Evolutionary conservation across 345 rosid genomes (phyloP).

Genomic region (Theobroma cacao): DNA sequence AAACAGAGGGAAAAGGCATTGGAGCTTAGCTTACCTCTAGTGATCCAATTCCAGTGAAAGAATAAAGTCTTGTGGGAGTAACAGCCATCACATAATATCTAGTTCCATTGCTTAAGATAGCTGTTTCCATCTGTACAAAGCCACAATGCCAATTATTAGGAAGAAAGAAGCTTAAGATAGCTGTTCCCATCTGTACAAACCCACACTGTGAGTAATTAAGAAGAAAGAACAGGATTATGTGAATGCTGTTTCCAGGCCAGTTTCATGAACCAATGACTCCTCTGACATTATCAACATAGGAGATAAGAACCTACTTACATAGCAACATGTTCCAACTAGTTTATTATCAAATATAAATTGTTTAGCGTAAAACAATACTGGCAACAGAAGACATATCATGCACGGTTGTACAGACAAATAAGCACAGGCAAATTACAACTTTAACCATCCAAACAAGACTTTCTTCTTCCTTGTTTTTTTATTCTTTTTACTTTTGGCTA

Average conservation of each 20-base stretch:
- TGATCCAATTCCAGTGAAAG: conserved; percentile 91
- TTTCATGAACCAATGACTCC: not conserved
- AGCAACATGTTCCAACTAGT: not conserved
- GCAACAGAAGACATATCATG: not conserved
- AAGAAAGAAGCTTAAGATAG: conserved; percentile 37
- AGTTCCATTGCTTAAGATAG: conserved; percentile 63
- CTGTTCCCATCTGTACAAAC: conserved; percentile 79
- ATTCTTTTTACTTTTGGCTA: not conserved
- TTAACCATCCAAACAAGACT: conserved; percentile 6
- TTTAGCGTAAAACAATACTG: conserved; percentile 5
- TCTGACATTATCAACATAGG: not conserved
- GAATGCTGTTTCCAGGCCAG: not conserved
- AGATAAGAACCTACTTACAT: conserved; percentile 6
- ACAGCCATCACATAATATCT: conserved; percentile 99
- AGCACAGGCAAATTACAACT: not conserved
- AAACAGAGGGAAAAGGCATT: not conserved
- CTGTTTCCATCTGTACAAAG: conserved; percentile 80
- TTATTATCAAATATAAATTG: not conserved
- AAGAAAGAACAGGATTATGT: not conserved
- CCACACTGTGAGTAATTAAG: not conserved
- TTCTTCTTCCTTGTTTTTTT: not conserved
- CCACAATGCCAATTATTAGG: not conserved
- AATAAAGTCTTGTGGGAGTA: conserved; percentile 94
- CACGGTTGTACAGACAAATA: not conserved
- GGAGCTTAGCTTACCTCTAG: conserved; percentile 65